These are phyloP conservation scores for Cladosporium sp. DNA, from an alignment of 2,329 filamentous ascomycete genomes.

Conservation along the genomic window DNA sequence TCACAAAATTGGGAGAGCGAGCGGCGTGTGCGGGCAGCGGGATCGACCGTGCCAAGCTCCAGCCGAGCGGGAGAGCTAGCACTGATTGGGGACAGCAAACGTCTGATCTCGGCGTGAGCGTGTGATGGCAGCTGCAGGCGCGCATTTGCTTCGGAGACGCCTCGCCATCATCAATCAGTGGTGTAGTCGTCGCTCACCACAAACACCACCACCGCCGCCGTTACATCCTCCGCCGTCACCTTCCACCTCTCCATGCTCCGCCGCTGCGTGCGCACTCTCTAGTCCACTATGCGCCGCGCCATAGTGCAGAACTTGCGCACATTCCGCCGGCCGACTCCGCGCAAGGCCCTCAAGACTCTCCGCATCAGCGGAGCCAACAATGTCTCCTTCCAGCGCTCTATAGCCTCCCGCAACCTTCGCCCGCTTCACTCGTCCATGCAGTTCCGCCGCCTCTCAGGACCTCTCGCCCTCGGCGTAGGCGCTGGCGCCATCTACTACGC, in stretches of 20 bases:
- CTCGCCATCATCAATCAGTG: neutral
- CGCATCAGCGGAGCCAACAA: constrained; percentile 41
- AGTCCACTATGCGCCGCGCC: constrained; percentile 68
- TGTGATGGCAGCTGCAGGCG: neutral
- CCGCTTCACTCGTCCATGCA: constrained; percentile 71
- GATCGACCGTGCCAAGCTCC: neutral
- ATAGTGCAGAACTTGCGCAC: constrained; percentile 68
- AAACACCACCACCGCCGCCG: neutral
- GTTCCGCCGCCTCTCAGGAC: constrained; percentile 65
- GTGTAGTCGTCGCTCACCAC: neutral
- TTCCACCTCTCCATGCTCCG: constrained; percentile 5
- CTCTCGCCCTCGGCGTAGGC: constrained; percentile 66
- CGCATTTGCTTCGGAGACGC: constrained; percentile 6
- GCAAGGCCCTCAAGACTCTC: constrained; percentile 56
- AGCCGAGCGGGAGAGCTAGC: neutral
- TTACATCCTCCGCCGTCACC: neutral
- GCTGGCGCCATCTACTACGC: constrained; percentile 75
- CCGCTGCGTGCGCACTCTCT: constrained; percentile 2
- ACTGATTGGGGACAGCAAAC: neutral
- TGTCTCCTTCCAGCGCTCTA: constrained; percentile 50
- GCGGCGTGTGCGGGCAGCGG: constrained; percentile 8
- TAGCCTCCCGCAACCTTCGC: constrained; percentile 41
- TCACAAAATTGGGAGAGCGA: constrained; percentile 15
- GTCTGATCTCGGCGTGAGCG: neutral
- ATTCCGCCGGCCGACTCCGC: constrained; percentile 64